These are phyloP conservation scores for Pseudogymnoascus sp. DNA, from an alignment of 2,329 filamentous ascomycete species.

Conservation along the genomic window DNA sequence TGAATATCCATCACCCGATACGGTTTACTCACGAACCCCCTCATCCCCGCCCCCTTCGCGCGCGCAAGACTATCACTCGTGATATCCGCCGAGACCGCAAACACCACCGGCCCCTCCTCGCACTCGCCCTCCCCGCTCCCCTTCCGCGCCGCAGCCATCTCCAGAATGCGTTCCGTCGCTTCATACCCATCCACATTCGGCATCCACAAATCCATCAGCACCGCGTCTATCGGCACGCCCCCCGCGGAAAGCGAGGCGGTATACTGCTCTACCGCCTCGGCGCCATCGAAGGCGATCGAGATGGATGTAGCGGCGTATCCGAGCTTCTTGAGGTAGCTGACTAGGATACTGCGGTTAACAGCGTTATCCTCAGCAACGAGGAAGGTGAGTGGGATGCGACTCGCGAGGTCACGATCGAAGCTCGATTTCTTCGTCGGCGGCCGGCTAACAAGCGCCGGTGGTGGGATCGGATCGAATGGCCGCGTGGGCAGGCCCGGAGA, in stretches of 20 bases:
- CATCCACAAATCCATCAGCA: conserved; percentile 74
- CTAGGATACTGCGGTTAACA: conserved; percentile 60
- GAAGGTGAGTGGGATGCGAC: conserved; percentile 55
- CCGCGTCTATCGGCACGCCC: conserved; percentile 44
- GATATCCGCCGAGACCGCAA: conserved; percentile 49
- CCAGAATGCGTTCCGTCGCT: conserved; percentile 54
- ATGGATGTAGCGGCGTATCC: conserved; percentile 50
- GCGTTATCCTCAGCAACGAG: conserved; percentile 66
- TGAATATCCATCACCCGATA: conserved; percentile 47
- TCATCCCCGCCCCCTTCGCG: conserved; percentile 45
- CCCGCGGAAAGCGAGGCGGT: conserved; percentile 33
- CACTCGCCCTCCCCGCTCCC: conserved; percentile 13
- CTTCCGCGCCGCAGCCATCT: conserved; percentile 18
- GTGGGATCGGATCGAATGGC: conserved; percentile 7
- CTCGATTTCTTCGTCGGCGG: conserved; percentile 14
- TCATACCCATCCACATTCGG: conserved; percentile 66
- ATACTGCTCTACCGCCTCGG: conserved; percentile 58
- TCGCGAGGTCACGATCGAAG: conserved; percentile 50
- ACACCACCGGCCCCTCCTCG: conserved; percentile 35
- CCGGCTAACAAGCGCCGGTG: conserved; percentile 22
- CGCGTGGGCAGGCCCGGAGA: background rate
- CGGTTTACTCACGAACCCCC: conserved; percentile 48
- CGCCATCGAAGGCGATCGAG: conserved; percentile 58
- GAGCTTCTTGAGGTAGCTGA: conserved; percentile 58
- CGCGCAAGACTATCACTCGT: conserved; percentile 42